Percentiles rank a stretch among this genome's conserved stretches.
Evolutionary conservation across 2,329 filamentous ascomycete species (phyloP).

Genomic region (Daldinia sp.): DNA sequence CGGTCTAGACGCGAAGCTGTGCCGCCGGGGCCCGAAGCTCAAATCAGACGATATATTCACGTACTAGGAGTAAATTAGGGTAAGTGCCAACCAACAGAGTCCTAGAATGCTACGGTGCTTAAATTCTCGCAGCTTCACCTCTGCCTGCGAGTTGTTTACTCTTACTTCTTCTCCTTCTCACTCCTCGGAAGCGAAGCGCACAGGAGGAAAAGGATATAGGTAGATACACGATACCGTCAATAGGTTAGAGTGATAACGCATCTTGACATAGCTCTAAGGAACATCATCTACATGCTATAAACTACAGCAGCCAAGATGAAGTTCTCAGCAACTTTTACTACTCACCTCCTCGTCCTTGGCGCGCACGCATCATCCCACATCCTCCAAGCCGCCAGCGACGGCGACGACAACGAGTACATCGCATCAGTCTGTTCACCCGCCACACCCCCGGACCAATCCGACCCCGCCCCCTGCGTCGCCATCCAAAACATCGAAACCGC

Average conservation of each 20-base stretch:
- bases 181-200: not conserved
- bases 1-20: slow-evolving; percentile 23
- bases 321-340: not conserved
- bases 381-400: not conserved
- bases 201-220: not conserved
- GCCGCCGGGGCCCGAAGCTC: slow-evolving; percentile 13
- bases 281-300: not conserved
- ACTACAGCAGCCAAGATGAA: slow-evolving; percentile 19
- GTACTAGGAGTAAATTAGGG: not conserved
- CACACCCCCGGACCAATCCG: not conserved
- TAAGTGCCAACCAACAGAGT: not conserved
- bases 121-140: not conserved
- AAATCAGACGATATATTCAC: slow-evolving; percentile 6
- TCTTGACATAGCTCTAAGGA: not conserved
- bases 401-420: slow-evolving; percentile 16
- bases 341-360: slow-evolving; percentile 13
- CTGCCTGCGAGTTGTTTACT: not conserved
- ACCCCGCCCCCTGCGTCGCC: slow-evolving; percentile 48
- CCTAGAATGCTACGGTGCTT: not conserved
- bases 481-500: slow-evolving; percentile 49
- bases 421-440: slow-evolving; percentile 3
- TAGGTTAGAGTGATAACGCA: too few relatives aligned
- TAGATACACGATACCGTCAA: not conserved
- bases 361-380: not conserved
- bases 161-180: too few relatives aligned